These are phyloP conservation scores for Fusarium protoensiforme DNA, from an alignment of 2,329 filamentous ascomycete species.

Conservation along the genomic window DNA sequence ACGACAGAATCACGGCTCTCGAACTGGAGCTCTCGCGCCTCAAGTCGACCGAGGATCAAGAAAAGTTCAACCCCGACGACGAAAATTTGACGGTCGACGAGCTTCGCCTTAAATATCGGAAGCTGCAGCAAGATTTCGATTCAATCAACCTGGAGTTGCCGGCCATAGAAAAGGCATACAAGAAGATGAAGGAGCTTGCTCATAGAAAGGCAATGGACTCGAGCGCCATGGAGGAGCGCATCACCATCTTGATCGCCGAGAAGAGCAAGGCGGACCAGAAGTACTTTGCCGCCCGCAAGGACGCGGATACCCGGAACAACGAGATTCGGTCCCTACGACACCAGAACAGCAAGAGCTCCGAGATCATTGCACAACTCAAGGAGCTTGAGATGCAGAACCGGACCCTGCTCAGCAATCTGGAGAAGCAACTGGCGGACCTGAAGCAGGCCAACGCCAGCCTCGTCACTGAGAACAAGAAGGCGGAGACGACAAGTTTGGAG, in stretches of 20 bases:
- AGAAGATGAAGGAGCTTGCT: conserved; percentile 85
- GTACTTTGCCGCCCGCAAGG: conserved; percentile 95
- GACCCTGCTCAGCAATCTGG: conserved; percentile 81
- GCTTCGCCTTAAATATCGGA: conserved; percentile 77
- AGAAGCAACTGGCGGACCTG: conserved; percentile 89
- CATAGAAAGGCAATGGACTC: conserved; percentile 89
- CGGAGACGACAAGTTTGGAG: conserved; percentile 79
- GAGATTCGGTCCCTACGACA: conserved; percentile 83
- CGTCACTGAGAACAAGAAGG: conserved; percentile 76
- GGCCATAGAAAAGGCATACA: conserved; percentile 91
- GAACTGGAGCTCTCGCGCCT: conserved; percentile 86
- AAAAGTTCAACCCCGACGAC: conserved; percentile 56
- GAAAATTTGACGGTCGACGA: conserved; percentile 76
- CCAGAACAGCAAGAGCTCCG: conserved; percentile 90
- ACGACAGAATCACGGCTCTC: conserved; percentile 82
- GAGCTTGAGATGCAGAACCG: conserved; percentile 85
- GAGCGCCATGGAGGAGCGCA: conserved; percentile 79
- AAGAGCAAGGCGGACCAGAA: conserved; percentile 98
- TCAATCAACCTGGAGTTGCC: conserved; percentile 89
- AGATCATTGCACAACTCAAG: conserved; percentile 93
- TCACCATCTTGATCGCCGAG: conserved; percentile 80
- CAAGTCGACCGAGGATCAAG: conserved; percentile 58
- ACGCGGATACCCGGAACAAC: conserved; percentile 84
- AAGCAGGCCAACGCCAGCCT: conserved; percentile 81
- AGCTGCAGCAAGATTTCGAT: conserved; percentile 81